These are phyloP conservation scores for Camellia granthamiana DNA, from an alignment of 148 eudicot genomes.

Conservation along the genomic window DNA sequence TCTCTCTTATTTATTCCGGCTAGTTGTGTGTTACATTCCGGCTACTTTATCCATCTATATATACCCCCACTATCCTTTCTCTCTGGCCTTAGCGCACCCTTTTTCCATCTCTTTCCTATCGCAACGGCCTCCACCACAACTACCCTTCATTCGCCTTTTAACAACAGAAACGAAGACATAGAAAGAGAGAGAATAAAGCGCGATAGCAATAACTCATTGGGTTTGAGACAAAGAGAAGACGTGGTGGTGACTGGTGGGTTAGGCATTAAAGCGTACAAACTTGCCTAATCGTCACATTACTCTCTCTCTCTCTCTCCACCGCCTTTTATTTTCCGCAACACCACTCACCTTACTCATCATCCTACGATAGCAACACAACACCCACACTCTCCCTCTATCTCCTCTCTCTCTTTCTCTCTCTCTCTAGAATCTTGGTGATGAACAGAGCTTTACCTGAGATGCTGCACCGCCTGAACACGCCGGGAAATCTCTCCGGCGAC, in stretches of 20 bases:
- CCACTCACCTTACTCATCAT: neutral
- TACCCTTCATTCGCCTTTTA: no score
- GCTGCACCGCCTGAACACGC: constrained; percentile 34
- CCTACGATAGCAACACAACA: neutral
- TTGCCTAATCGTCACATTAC: constrained; percentile 18
- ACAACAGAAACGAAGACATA: neutral
- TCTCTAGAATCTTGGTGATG: constrained; percentile 25
- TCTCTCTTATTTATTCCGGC: constrained; percentile 31
- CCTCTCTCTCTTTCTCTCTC: constrained; percentile 1
- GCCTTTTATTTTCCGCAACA: constrained; percentile 12
- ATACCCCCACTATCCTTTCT: constrained; percentile 18
- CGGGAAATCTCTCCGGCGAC: constrained; percentile 27
- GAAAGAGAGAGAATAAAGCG: neutral
- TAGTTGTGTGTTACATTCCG: constrained; percentile 33
- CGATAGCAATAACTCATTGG: constrained; percentile 13
- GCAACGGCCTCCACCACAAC: no score
- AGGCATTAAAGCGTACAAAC: constrained; percentile 15
- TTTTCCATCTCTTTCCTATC: neutral
- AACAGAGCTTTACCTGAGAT: constrained; percentile 42
- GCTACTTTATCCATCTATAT: constrained; percentile 14
- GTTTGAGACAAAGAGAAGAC: constrained; percentile 4
- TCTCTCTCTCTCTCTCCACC: neutral
- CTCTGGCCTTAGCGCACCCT: neutral
- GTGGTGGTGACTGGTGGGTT: constrained; percentile 13
- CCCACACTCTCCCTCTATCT: neutral